Percentiles rank a stretch among this genome's conserved stretches.
phyloP scores from a whole-genome alignment of 2,329 filamentous ascomycete genomes.

The Monosporascus sp. region DNA sequence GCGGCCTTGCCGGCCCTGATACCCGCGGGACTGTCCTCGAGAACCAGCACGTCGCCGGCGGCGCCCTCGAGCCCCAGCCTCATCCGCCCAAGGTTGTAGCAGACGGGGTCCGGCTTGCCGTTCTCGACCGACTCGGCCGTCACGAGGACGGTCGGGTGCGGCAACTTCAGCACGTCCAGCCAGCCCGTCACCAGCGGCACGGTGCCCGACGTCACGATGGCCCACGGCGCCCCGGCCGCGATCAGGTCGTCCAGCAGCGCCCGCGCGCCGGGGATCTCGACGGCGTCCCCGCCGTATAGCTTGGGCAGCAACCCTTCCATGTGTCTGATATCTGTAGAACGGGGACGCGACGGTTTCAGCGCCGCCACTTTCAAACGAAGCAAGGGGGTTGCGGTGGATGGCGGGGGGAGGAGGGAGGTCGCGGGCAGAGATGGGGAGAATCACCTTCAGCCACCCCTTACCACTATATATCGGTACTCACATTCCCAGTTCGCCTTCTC shows the following conservation, averaged over 20 bases:
- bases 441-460: not conserved
- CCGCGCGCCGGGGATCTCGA: slow-evolving; percentile 81
- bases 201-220: slow-evolving; percentile 78
- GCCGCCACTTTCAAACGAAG: not conserved
- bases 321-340: slow-evolving; percentile 62
- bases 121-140: slow-evolving; percentile 70
- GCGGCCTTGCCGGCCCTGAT: slow-evolving; percentile 79
- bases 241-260: slow-evolving; percentile 64
- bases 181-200: slow-evolving; percentile 65
- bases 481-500: slow-evolving; percentile 91
- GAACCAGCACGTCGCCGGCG: slow-evolving; percentile 59
- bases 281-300: slow-evolving; percentile 70
- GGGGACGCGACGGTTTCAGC: not conserved
- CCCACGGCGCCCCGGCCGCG: slow-evolving; percentile 64
- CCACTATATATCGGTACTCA: slow-evolving; percentile 41
- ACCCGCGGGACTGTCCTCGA: slow-evolving; percentile 87
- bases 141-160: slow-evolving; percentile 61
- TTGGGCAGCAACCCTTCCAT: slow-evolving; percentile 76
- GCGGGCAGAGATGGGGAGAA: slow-evolving; percentile 1
- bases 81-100: slow-evolving; percentile 65
- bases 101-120: slow-evolving; percentile 73
- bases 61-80: slow-evolving; percentile 49
- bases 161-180: slow-evolving; percentile 62
- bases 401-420: slow-evolving; percentile 4
- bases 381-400: not conserved